phyloP scores from a whole-genome alignment of 768 basidiomycete genomes.

The Termitomyces sp. region DNA sequence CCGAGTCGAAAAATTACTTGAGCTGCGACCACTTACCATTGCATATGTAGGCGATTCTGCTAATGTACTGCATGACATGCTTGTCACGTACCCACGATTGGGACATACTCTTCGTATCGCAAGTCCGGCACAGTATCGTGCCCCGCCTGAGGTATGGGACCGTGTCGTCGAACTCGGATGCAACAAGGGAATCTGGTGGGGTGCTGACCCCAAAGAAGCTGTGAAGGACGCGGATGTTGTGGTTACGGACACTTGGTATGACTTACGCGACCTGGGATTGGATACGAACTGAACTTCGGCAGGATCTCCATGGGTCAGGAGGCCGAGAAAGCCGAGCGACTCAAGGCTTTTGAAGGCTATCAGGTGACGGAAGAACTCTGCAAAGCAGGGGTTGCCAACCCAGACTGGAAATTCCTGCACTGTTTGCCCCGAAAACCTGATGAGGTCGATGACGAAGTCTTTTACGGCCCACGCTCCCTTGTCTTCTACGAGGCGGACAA shows the following conservation, averaged over 20 bases:
- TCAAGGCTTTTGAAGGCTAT: slow-evolving; percentile 86
- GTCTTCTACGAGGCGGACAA: slow-evolving; percentile 96
- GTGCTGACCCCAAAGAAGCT: slow-evolving; percentile 76
- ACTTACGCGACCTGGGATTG: slow-evolving; percentile 3
- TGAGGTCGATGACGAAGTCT: slow-evolving; percentile 96
- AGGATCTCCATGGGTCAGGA: slow-evolving; percentile 99
- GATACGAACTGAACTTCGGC: not conserved
- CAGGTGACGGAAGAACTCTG: slow-evolving; percentile 92
- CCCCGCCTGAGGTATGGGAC: slow-evolving; percentile 72
- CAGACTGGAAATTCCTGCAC: slow-evolving; percentile 92
- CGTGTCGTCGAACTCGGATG: slow-evolving; percentile 72
- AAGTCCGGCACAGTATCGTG: slow-evolving; percentile 68
- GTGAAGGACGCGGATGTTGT: slow-evolving; percentile 90
- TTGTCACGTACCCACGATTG: slow-evolving; percentile 88
- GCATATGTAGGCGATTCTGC: slow-evolving; percentile 94
- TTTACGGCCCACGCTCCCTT: slow-evolving; percentile 87
- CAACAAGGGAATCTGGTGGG: slow-evolving; percentile 71
- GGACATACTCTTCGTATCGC: slow-evolving; percentile 87
- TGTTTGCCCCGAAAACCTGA: slow-evolving; percentile 90
- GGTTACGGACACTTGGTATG: slow-evolving; percentile 93
- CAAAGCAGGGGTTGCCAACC: slow-evolving; percentile 71
- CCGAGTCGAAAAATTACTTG: slow-evolving; percentile 25
- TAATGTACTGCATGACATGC: slow-evolving; percentile 96
- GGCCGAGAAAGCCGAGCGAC: slow-evolving; percentile 81
- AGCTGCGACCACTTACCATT: slow-evolving; percentile 75